Percentiles rank a stretch among this genome's conserved stretches.
Conservation (phyloP, 2,329 filamentous ascomycete genomes). For the Fusarium piperis region DNA sequence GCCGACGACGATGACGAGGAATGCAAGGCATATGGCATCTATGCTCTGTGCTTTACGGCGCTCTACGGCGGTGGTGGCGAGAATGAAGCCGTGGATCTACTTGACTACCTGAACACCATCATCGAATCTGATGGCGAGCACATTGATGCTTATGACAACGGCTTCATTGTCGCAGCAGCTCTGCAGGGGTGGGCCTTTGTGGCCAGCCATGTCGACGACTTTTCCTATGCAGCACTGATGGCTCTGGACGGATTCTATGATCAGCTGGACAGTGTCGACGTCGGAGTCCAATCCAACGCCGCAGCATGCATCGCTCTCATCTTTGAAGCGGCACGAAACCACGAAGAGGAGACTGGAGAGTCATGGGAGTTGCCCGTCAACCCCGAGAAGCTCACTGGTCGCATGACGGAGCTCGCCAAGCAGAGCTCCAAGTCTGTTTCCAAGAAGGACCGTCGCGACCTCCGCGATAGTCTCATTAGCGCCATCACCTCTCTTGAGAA, state of each 20-base stretch:
- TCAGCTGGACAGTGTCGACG: conserved; percentile 80
- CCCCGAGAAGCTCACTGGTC: conserved; percentile 58
- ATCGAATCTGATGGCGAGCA: conserved; percentile 80
- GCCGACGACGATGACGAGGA: conserved; percentile 70
- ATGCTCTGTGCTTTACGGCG: conserved; percentile 75
- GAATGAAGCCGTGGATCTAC: conserved; percentile 74
- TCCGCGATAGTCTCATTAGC: conserved; percentile 60
- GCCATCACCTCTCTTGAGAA: conserved; percentile 65
- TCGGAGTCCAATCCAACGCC: conserved; percentile 78
- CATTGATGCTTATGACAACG: conserved; percentile 76
- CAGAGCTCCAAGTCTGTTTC: conserved; percentile 61
- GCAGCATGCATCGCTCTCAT: conserved; percentile 84
- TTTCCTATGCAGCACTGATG: conserved; percentile 74
- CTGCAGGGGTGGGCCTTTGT: conserved; percentile 83
- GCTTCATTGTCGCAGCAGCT: conserved; percentile 76
- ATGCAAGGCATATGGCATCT: conserved; percentile 74
- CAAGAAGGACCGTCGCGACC: conserved; percentile 58
- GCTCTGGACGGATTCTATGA: conserved; percentile 85
- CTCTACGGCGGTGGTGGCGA: conserved; percentile 79
- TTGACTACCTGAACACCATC: conserved; percentile 81
- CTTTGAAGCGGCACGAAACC: conserved; percentile 73
- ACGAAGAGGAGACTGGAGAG: conserved; percentile 61
- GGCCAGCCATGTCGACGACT: conserved; percentile 79
- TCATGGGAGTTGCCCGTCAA: conserved; percentile 61
- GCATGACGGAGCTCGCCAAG: conserved; percentile 58